These are phyloP conservation scores for Lactarius sp. DNA, from an alignment of 768 basidiomycete species.

Conservation along the genomic window DNA sequence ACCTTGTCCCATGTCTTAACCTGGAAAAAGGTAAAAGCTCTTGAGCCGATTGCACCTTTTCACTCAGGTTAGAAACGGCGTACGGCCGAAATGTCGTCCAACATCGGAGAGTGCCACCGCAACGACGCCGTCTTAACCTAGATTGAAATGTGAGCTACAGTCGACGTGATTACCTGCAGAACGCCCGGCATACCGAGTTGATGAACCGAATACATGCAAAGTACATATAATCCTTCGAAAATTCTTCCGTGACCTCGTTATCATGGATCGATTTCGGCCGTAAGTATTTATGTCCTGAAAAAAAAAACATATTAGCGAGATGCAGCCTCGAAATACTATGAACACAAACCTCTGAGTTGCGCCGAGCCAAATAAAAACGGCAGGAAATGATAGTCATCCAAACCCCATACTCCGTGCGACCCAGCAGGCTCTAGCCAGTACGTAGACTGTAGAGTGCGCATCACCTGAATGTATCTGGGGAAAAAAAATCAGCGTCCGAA, in stretches of 20 bases:
- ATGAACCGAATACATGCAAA: slow-evolving; percentile 94
- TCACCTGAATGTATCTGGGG: slow-evolving; percentile 62
- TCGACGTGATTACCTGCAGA: not conserved
- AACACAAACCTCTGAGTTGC: slow-evolving; percentile 54
- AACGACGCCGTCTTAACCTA: slow-evolving; percentile 94
- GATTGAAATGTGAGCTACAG: not conserved
- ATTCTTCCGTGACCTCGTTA: slow-evolving; percentile 86
- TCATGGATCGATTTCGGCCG: slow-evolving; percentile 92
- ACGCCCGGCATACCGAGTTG: slow-evolving; percentile 62
- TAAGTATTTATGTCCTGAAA: slow-evolving; percentile 72
- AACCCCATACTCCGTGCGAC: slow-evolving; percentile 98
- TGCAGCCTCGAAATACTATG: not conserved
- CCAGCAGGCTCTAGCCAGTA: slow-evolving; percentile 99
- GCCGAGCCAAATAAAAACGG: slow-evolving; percentile 86
- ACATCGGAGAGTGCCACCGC: slow-evolving; percentile 98
- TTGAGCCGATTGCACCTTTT: too few relatives aligned
- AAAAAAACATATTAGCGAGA: not conserved
- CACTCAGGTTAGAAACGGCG: slow-evolving; percentile 18
- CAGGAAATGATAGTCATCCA: slow-evolving; percentile 96
- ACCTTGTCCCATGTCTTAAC: slow-evolving; percentile 96
- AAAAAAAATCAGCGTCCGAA: not conserved
- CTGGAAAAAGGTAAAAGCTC: slow-evolving; percentile 28
- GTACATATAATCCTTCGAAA: slow-evolving; percentile 91
- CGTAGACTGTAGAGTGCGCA: slow-evolving; percentile 83
- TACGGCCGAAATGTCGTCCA: slow-evolving; percentile 92